Conservation (phyloP, 2,329 filamentous ascomycete genomes). For the Penicillium sp. region DNA sequence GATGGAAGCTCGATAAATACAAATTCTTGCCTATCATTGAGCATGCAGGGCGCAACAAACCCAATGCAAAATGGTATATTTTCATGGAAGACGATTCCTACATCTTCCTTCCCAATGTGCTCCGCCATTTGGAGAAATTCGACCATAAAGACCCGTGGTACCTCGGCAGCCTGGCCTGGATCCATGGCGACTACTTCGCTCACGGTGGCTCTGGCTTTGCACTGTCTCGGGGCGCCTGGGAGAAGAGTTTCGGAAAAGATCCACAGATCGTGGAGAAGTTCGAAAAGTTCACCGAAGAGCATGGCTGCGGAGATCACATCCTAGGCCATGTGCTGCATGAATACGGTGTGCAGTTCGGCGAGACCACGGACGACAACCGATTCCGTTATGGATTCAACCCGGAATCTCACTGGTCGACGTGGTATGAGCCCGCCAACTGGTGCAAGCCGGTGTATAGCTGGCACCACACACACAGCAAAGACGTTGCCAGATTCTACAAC, state of each 20-base stretch:
- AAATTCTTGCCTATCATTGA: slow-evolving; percentile 67
- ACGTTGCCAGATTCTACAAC: slow-evolving; percentile 34
- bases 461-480: slow-evolving; percentile 35
- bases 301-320: slow-evolving; percentile 62
- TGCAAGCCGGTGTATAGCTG: slow-evolving; percentile 57
- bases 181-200: slow-evolving; percentile 55
- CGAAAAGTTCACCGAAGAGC: slow-evolving; percentile 44
- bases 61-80: slow-evolving; percentile 64
- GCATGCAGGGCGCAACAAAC: slow-evolving; percentile 57
- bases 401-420: slow-evolving; percentile 30
- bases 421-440: slow-evolving; percentile 54
- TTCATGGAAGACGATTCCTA: slow-evolving; percentile 67
- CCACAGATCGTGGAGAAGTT: slow-evolving; percentile 55
- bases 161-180: slow-evolving; percentile 57
- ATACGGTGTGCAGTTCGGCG: slow-evolving; percentile 54
- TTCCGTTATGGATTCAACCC: slow-evolving; percentile 54
- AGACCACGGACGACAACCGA: slow-evolving; percentile 58
- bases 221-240: slow-evolving; percentile 60
- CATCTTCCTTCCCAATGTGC: slow-evolving; percentile 51
- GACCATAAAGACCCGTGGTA: slow-evolving; percentile 56
- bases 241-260: slow-evolving; percentile 52
- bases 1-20: slow-evolving; percentile 66
- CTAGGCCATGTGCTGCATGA: slow-evolving; percentile 58
- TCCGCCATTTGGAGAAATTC: slow-evolving; percentile 55
- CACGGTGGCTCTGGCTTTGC: slow-evolving; percentile 62